Conservation (phyloP, 306 rosid genomes). For the Gastrolobium bilobum region DNA sequence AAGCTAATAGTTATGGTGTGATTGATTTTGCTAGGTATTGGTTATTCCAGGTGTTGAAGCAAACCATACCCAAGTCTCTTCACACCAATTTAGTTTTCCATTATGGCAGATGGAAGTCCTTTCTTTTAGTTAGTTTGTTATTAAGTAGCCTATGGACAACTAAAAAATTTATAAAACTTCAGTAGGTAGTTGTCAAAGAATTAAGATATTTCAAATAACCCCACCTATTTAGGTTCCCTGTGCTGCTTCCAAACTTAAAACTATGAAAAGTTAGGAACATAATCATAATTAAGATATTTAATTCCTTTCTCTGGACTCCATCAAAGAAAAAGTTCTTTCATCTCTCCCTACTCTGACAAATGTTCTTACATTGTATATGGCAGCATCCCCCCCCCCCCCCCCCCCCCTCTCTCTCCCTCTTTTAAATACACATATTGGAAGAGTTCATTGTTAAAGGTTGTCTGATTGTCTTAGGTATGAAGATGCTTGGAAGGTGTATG, state of each 20-base stretch:
- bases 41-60: slow-evolving; percentile 28
- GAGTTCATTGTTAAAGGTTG: slow-evolving; percentile 40
- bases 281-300: slow-evolving; percentile 3
- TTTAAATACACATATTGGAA: neutral
- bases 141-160: slow-evolving; percentile 25
- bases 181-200: slow-evolving; percentile 22
- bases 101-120: slow-evolving; percentile 34
- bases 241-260: slow-evolving; percentile 27
- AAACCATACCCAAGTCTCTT: slow-evolving; percentile 8
- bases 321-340: neutral
- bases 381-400: neutral
- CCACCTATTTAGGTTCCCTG: neutral
- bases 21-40: slow-evolving; percentile 18
- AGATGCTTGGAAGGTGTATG: slow-evolving; percentile 79
- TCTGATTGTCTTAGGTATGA: slow-evolving; percentile 64
- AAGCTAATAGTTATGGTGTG: neutral
- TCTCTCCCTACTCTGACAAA: neutral
- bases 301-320: slow-evolving; percentile 17
- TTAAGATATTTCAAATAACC: slow-evolving; percentile 34
- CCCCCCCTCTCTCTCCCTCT: too few species aligned
- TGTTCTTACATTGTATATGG: neutral
- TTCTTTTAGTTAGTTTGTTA: slow-evolving; percentile 10
- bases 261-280: neutral
- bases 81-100: slow-evolving; percentile 25
- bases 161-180: neutral